phyloP scores from a whole-genome alignment of 1,139 yeast genomes.

The Lodderomyces margitis region DNA sequence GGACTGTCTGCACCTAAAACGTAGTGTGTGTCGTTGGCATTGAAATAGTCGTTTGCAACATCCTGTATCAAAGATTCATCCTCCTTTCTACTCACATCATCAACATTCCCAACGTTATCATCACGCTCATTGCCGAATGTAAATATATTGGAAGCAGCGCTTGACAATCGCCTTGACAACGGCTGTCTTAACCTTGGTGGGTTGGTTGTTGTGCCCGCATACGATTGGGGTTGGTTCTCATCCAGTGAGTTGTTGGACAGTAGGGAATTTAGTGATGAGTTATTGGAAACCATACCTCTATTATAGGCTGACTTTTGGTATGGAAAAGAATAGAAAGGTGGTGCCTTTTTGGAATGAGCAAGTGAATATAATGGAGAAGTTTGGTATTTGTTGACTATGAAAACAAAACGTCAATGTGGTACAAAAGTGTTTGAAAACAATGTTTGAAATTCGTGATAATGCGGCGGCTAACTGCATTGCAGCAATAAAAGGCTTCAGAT shows the following conservation, averaged over 20 bases:
- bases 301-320: no score
- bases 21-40: constrained; percentile 8
- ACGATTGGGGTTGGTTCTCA: not conserved
- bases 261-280: not conserved
- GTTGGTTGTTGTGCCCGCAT: not conserved
- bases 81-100: not conserved
- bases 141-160: constrained; percentile 16
- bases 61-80: constrained; percentile 2
- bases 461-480: no score
- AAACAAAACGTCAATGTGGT: no score
- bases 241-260: not conserved
- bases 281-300: no score
- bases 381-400: no score
- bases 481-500: no score
- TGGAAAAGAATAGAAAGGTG: no score
- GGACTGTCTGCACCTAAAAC: constrained; percentile 16
- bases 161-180: constrained; percentile 16
- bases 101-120: not conserved
- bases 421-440: no score
- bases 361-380: not conserved
- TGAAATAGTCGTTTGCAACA: constrained; percentile 9
- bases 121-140: not conserved
- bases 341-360: no score
- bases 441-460: no score
- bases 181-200: constrained; percentile 7